Base-by-base conservation (phyloP, 768 basidiomycete species). In the Trametes maxima region DNA sequence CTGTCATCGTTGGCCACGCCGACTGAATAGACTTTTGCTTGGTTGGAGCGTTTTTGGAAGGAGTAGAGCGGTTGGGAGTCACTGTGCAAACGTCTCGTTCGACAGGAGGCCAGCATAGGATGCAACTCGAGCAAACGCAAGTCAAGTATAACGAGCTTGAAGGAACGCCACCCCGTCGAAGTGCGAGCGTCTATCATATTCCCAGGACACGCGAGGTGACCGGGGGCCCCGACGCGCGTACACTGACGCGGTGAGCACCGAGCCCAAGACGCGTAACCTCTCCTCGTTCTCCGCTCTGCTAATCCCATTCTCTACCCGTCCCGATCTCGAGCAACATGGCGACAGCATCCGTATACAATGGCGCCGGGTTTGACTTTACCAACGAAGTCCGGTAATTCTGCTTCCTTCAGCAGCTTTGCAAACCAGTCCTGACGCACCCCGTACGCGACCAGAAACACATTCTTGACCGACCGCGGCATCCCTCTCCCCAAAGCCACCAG, bases 401-500 rank as follows among this genome's bases (percentile, higher is more conserved):
- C 42, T 11, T 16, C 22, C 47, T 1, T 49, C 13, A 11, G 33
- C 14, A 16, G 7, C 24, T 12, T 11, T 22, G 28, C 22, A 21
- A 28, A 5, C 19, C 59, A 24, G 19, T 36, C 21, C 44, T 40
- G 24, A 22, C 3, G 50, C 24, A 35, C 16, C 1, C 17, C 37
- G 11, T 5, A 2, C 21, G 22, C 43, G 25, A n/a, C 28, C 58
- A 92, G 92, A 60, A 94, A 94, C 71, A 80, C 82, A 66, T 92
- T 89, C 72, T 74, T 94, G 60, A 73, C 78, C 12, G 80, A 83
- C 49, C 89, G 87, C 67, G 92, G 92, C 37, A 69, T 92, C 19
- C 85, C 83, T 14, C 73, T 89, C 44, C 92, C 92, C 53, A 92
- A 88, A 72, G 92, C 92, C 3, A 94, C 92, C 14, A 93, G 92